Evolutionary conservation across 169 alveolate species (phyloP), one percentile per base, ranked within the genome.

Genomic region (Cystoisospora suis): DNA sequence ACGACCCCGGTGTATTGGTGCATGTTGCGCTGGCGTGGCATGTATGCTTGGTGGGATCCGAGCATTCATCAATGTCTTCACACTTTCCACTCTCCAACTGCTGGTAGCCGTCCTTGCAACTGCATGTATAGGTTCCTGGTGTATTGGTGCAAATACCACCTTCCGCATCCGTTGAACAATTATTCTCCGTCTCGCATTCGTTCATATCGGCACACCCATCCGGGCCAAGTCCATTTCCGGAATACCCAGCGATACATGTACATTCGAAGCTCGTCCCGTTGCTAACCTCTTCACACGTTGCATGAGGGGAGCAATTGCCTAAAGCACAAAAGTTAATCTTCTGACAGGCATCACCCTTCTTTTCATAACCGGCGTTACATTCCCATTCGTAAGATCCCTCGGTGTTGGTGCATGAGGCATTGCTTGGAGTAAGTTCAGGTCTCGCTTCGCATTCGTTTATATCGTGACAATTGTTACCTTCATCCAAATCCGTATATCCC

Each of bases 41-140:
- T 36, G 69, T 85, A 77, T 86, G 94, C 0, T 23, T 59, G 32
- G 91, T 91, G 40, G 87, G 29, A 15, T 45, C 92, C 15, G 92
- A 81, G 88, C 96, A 94, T 59, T 94, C 96, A 88, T 94, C 94
- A 46, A 94, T 86, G 58, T 94, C 96, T 27, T 36, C 91, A 87
- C 95, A 94, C 46, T 86, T 56, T 23, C 91, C 86, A 32, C 69
- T 70, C 46, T 44, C 15, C 29, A 70, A 29, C 23, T 56, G 65
- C 12, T 44, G 27, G 70, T 88, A 91, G 1, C 94, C 94, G 5
- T 34, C 75, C 0, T 27, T 49, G 86, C 94, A 91, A 32, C 61
- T 61, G 90, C 94, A 91, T 32, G 47, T 0, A 90, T 86, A 91
- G 53, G 92, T 75, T 23, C 94, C 94, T 0, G 47, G 72, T 20